Conservation (phyloP, 805 yeast genomes). For the Geotrichum ghanense region DNA sequence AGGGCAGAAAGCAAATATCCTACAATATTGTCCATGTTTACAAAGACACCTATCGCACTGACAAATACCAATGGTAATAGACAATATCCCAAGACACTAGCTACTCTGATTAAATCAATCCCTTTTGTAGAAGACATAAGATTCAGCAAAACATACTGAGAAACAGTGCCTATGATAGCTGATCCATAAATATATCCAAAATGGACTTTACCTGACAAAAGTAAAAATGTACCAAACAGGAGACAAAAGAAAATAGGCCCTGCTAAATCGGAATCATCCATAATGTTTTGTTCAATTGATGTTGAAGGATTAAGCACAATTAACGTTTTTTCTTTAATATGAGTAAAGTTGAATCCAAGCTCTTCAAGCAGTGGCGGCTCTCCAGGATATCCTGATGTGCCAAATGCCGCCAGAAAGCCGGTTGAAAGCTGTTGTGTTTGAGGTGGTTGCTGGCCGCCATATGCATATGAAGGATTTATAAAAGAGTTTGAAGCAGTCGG, state of each 20-base stretch:
- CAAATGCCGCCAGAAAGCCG: conserved; percentile 84
- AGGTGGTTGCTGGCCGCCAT: conserved; percentile 10
- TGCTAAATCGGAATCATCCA: conserved; percentile 86
- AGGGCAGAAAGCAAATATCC: conserved; percentile 63
- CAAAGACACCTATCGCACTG: conserved; percentile 57
- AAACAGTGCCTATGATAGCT: conserved; percentile 79
- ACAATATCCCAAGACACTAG: conserved; percentile 90
- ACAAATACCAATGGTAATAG: conserved; percentile 76
- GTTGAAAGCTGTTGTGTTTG: conserved; percentile 37
- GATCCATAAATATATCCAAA: conserved; percentile 96
- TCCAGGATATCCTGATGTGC: conserved; percentile 88
- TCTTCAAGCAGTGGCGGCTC: conserved; percentile 91
- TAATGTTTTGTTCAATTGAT: conserved; percentile 54
- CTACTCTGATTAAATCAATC: conserved; percentile 52
- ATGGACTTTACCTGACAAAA: conserved; percentile 84
- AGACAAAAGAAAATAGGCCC: conserved; percentile 89
- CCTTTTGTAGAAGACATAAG: conserved; percentile 45
- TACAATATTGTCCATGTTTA: conserved; percentile 54
- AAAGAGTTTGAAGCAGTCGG: not conserved
- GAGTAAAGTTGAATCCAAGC: conserved; percentile 82
- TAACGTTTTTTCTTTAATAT: conserved; percentile 68
- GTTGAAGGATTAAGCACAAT: conserved; percentile 77
- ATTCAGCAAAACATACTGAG: conserved; percentile 75
- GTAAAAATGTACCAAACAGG: conserved; percentile 69
- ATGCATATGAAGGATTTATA: not conserved